These are phyloP conservation scores for Hippophae tibetana DNA, from an alignment of 306 rosid species.

Conservation along the genomic window DNA sequence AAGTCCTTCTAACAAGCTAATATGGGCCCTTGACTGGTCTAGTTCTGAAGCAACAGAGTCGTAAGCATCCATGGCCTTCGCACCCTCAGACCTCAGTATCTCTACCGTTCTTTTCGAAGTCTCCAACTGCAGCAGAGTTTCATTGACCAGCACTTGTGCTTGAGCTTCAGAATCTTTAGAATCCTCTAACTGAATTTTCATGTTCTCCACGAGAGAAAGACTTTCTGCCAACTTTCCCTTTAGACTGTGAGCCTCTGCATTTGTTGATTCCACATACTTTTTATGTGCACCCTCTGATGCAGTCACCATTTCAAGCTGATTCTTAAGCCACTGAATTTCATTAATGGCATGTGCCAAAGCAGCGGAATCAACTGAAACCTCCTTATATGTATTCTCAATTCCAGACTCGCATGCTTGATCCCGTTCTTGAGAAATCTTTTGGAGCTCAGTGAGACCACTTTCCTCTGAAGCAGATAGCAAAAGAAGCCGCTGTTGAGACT, in stretches of 20 bases:
- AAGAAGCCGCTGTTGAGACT: constrained; percentile 47
- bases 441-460: constrained; percentile 41
- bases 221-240: constrained; percentile 57
- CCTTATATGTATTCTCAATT: constrained; percentile 42
- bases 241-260: constrained; percentile 52
- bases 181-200: constrained; percentile 42
- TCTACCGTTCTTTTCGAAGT: constrained; percentile 51
- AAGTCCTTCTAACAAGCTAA: constrained; percentile 44
- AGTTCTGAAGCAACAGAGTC: constrained; percentile 45
- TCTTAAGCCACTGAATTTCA: constrained; percentile 63
- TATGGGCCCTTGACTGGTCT: constrained; percentile 46
- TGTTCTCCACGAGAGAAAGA: constrained; percentile 47
- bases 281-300: constrained; percentile 37
- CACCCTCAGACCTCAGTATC: constrained; percentile 44
- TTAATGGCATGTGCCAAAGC: constrained; percentile 48
- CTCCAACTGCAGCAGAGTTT: constrained; percentile 66
- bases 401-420: constrained; percentile 42
- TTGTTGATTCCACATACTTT: constrained; percentile 34
- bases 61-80: constrained; percentile 40
- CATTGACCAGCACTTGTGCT: constrained; percentile 40
- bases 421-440: constrained; percentile 38
- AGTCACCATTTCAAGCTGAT: constrained; percentile 53
- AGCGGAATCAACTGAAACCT: constrained; percentile 41
- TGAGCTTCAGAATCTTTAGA: constrained; percentile 60
- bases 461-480: constrained; percentile 49